Evolutionary conservation across 352 stramenopile species (phyloP), one percentile per base, ranked within the genome.

Genomic region (Phytophthora meadii): DNA sequence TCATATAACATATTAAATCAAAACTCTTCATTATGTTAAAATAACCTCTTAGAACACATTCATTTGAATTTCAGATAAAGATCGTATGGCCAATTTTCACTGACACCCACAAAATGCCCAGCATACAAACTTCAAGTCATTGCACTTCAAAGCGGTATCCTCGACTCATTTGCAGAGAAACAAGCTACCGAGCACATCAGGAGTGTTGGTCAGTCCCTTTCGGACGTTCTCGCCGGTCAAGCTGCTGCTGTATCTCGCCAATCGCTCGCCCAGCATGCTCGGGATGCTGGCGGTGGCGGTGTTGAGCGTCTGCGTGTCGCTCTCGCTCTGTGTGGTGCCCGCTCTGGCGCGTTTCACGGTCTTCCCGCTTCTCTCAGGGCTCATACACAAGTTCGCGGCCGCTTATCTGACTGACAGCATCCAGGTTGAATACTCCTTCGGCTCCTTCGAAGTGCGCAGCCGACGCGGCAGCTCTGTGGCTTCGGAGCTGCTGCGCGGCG

Each of bases 281-380:
- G 80, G 78, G 59, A 50, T 88, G 56, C 57, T 89, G 37, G 54
- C 72, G 11, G 56, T 89, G 45, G 70, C 76, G 68, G 61, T 88
- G 27, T 27, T 89, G 34, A 80, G 73, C 45, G 72, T 89, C 48
- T 69, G 82, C 46, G 69, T 90, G 50, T 81, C 81, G 36, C 69
- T 90, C 39, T 90, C 78, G 59, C 74, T 88, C 15, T 90, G 81
- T 54, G 74, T 88, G 19, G 78, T 90, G 66, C 81, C 81, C 25
- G 68, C 72, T 27, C 59, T 90, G 27, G 81, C 81, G 27, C 78
- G 77, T 47, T 60, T 67, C 63, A 90, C 81, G 12, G 56, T 90
- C 45, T 90, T 90, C 53, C 81, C 81, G 48, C 46, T 88, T 39
- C 54, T 90, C 50, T 79, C 81, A 30, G 72, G 50, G 44, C 70